Conservation (phyloP, 768 basidiomycete genomes). For the Pluteus cervinus region DNA sequence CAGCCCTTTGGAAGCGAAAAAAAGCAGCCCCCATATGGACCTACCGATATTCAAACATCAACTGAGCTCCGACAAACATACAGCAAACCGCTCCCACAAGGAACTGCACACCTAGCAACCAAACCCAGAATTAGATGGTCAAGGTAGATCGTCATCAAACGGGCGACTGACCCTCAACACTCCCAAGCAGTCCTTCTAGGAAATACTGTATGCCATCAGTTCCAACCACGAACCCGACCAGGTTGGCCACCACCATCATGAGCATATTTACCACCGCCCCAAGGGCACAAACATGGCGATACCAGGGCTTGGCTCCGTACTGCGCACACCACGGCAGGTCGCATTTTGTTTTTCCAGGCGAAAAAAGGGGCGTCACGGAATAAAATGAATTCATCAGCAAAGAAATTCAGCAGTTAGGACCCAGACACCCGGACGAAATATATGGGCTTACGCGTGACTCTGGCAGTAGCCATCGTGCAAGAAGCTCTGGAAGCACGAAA, state of each 20-base stretch:
- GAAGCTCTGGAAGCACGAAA: constrained; percentile 84
- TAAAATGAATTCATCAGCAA: background rate
- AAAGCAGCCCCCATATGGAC: constrained; percentile 20
- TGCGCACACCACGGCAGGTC: too few relatives aligned
- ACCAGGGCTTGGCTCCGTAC: constrained; percentile 73
- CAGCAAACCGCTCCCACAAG: constrained; percentile 50
- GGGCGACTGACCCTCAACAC: constrained; percentile 51
- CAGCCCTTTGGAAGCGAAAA: background rate
- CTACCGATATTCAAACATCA: constrained; percentile 96
- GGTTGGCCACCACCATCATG: constrained; percentile 88
- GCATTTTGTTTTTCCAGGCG: too few relatives aligned
- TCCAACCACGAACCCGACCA: constrained; percentile 93
- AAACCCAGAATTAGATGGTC: constrained; percentile 3
- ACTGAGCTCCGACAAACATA: constrained; percentile 77
- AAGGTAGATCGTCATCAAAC: background rate
- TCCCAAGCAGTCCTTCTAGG: constrained; percentile 52
- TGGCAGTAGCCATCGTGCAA: constrained; percentile 56
- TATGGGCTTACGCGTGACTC: constrained; percentile 48
- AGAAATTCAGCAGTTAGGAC: background rate
- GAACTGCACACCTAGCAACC: constrained; percentile 55
- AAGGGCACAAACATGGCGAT: constrained; percentile 75
- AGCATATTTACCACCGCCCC: constrained; percentile 83
- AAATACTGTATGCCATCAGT: constrained; percentile 73
- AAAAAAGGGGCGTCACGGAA: background rate
- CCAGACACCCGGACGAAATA: background rate